Percentiles rank a stretch among this genome's conserved stretches.
Evolutionary conservation across 2,329 filamentous ascomycete species (phyloP).

Genomic region (Fusarium tricinctum): DNA sequence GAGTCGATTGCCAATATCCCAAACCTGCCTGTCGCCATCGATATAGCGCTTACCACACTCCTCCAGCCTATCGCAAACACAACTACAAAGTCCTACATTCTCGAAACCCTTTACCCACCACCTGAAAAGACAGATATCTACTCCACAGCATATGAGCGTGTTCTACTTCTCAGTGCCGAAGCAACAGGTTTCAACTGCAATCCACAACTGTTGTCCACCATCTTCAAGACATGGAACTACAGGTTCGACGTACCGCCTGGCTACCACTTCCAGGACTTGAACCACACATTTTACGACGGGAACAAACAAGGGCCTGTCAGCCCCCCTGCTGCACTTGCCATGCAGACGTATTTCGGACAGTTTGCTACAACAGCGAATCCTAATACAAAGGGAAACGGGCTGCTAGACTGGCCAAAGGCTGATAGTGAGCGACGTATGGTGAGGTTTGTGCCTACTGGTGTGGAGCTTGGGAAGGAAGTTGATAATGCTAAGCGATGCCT

Average conservation of each 20-base stretch:
- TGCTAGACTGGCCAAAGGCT: neutral
- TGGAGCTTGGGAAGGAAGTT: neutral
- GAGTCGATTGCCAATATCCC: neutral
- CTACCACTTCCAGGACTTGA: neutral
- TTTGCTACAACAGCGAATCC: neutral
- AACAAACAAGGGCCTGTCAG: neutral
- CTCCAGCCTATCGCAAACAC: neutral
- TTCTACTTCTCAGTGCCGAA: neutral
- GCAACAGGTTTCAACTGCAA: neutral
- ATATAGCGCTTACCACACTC: neutral
- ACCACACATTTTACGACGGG: neutral
- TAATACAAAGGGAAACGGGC: neutral
- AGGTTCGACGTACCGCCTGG: neutral
- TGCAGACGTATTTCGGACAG: neutral
- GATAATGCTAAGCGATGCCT: neutral
- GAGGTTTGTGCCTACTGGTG: neutral
- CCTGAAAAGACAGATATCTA: neutral
- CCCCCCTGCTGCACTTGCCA: neutral
- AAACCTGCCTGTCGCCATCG: neutral
- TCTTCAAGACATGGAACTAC: neutral
- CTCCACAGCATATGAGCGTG: neutral
- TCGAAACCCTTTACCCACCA: neutral
- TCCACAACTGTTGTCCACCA: neutral
- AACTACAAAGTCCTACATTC: neutral
- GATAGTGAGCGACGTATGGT: neutral